Base-by-base conservation (phyloP, 345 rosid species). In the Ricinus communis region DNA sequence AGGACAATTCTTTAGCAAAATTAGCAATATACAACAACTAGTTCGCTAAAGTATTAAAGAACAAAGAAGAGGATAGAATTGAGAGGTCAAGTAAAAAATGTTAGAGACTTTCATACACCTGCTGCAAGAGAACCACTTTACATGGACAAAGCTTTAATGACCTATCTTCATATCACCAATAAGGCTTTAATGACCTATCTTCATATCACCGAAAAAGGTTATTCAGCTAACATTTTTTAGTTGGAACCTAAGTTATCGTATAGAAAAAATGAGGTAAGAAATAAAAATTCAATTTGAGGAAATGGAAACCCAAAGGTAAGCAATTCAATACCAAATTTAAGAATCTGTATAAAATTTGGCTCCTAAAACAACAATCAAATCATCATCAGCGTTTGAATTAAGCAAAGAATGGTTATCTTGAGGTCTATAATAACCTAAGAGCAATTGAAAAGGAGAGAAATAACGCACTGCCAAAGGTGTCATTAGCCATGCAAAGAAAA, bases 401-500 rank as follows among this genome's bases (percentile, higher is more conserved):
- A 22, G 22, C 14, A 0, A 40, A 62, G 50, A 25, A 27, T 12
- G 59, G 30, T 14, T 2, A 2, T 33, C 16, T 49, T 15, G n/a
- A 49, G 18, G 5, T 49, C n/a, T 49, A 18, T 15, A 49, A 2
- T 49, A 49, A 49, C 53, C n/a, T 9, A 11, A 33, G 11, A 59
- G 14, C 14, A 14, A 61, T 43, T 1, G 28, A 8, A 21, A 62
- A 27, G 38, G 38, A 49, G 40, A 33, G 25, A 46, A 22, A 12
- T 56, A 31, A 67, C 97, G 50, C 65, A 95, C 99, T 89, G 74
- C 99, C 99, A 21, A 95, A 93, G 71, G 94, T 85, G 41, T 93
- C 96, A 72, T 93, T 89, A 30, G 99, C 98, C 99, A 95, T 92
- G 75, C 98, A 95, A 78, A 95, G 91, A 78, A 90, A 95, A 72